These are phyloP conservation scores for Alternaria novae-zelandiae DNA, from an alignment of 2,329 filamentous ascomycete species.

Conservation along the genomic window DNA sequence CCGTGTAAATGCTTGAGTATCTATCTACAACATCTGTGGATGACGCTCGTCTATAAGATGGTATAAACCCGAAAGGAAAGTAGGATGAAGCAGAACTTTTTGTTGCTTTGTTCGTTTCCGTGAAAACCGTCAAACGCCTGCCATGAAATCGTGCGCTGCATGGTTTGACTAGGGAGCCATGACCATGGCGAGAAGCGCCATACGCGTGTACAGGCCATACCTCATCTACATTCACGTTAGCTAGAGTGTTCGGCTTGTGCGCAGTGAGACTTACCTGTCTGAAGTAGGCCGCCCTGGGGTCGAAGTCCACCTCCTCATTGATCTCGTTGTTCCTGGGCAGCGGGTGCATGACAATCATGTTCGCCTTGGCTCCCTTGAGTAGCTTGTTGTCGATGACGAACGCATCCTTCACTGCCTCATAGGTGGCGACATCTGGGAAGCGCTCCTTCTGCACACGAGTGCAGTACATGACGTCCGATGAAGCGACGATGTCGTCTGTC, in stretches of 20 bases:
- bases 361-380: slow-evolving; percentile 87
- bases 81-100: slow-evolving; percentile 4
- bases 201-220: slow-evolving; percentile 96
- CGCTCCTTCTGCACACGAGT: slow-evolving; percentile 96
- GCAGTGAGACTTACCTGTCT: slow-evolving; percentile 77
- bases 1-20: slow-evolving; percentile 15
- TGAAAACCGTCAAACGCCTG: slow-evolving; percentile 16
- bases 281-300: slow-evolving; percentile 96
- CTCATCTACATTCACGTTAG: slow-evolving; percentile 75
- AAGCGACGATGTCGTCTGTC: slow-evolving; percentile 83
- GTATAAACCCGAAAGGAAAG: slow-evolving; percentile 9
- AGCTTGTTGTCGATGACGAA: slow-evolving; percentile 91
- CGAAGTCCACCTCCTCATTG: slow-evolving; percentile 94
- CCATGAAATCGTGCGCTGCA: slow-evolving; percentile 9
- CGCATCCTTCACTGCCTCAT: slow-evolving; percentile 85
- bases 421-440: slow-evolving; percentile 80
- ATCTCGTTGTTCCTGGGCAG: slow-evolving; percentile 93
- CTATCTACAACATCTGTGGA: slow-evolving; percentile 6
- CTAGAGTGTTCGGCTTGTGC: background rate
- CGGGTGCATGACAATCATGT: slow-evolving; percentile 95
- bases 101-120: slow-evolving; percentile 15
- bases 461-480: slow-evolving; percentile 93
- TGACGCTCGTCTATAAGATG: slow-evolving; percentile 5
- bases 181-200: slow-evolving; percentile 94
- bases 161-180: slow-evolving; percentile 63